These are phyloP conservation scores for Hypoxylon sp. DNA, from an alignment of 2,329 filamentous ascomycete species.

Conservation along the genomic window DNA sequence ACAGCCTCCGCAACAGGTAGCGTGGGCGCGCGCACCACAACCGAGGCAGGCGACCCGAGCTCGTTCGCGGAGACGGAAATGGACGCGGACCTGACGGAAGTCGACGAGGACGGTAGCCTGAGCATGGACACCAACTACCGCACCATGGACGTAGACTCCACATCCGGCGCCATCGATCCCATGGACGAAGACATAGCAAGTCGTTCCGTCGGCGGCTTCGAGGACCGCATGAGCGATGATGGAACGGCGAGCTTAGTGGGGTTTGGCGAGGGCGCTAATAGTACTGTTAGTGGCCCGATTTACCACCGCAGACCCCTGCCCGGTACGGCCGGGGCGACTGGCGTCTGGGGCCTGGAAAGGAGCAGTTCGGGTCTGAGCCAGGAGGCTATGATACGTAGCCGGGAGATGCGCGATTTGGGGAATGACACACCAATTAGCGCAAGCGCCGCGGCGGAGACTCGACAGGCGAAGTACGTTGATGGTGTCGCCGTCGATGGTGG, in stretches of 20 bases:
- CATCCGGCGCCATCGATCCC: conserved; percentile 50
- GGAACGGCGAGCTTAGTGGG: conserved; percentile 86
- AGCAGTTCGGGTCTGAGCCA: conserved; percentile 67
- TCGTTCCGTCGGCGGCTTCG: conserved; percentile 64
- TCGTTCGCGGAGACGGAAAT: conserved; percentile 60
- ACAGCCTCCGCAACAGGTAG: conserved; percentile 90
- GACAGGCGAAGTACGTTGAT: conserved; percentile 75
- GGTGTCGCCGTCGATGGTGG: conserved; percentile 72
- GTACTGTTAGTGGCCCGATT: conserved; percentile 84
- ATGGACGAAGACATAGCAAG: conserved; percentile 59
- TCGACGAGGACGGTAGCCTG: conserved; percentile 74
- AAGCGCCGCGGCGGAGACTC: conserved; percentile 63
- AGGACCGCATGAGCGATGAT: conserved; percentile 87
- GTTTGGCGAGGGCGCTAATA: conserved; percentile 92
- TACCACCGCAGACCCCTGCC: conserved; percentile 67
- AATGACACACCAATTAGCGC: conserved; percentile 61
- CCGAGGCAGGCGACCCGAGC: conserved; percentile 68
- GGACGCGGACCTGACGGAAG: conserved; percentile 67
- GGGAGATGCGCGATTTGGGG: conserved; percentile 51
- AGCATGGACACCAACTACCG: conserved; percentile 75
- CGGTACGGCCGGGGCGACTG: conserved; percentile 51
- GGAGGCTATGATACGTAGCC: conserved; percentile 50
- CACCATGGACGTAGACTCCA: conserved; percentile 67
- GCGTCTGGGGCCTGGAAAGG: conserved; percentile 62
- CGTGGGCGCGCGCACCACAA: conserved; percentile 70